Evolutionary conservation across 371 early-diverging fungal genomes (phyloP).

Genomic region (Apophysomyces ossiformis): DNA sequence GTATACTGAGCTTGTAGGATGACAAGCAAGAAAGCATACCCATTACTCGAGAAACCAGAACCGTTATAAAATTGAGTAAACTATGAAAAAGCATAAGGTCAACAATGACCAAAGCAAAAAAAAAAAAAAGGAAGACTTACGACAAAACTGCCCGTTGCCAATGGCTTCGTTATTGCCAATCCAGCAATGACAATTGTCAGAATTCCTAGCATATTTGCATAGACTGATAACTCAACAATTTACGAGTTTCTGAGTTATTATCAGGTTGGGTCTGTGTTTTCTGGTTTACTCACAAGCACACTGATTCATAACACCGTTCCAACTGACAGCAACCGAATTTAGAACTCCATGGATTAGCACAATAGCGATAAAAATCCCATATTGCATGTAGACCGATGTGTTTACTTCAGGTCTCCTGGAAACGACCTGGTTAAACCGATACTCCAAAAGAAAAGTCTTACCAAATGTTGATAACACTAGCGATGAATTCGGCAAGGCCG

Average conservation of each 20-base stretch:
- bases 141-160: conserved; percentile 42
- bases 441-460: conserved; percentile 8
- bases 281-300: conserved; percentile 45
- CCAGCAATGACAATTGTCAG: conserved; percentile 55
- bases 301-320: conserved; percentile 56
- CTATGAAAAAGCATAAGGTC: conserved; percentile 21
- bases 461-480: conserved; percentile 56
- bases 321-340: conserved; percentile 57
- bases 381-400: conserved; percentile 52
- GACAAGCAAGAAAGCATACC: conserved; percentile 59
- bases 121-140: conserved; percentile 19
- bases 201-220: conserved; percentile 54
- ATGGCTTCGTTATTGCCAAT: conserved; percentile 49
- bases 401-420: conserved; percentile 34
- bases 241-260: too few species aligned
- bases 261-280: too few species aligned
- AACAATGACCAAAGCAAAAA: neutral
- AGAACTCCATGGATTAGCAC: conserved; percentile 53
- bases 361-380: conserved; percentile 54
- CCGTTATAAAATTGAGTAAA: conserved; percentile 56
- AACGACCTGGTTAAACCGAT: conserved; percentile 20
- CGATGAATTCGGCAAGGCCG: conserved; percentile 60
- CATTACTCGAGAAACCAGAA: conserved; percentile 57
- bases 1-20: conserved; percentile 68
- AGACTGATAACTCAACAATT: conserved; percentile 25